Evolutionary conservation across 148 eudicot genomes (phyloP).

Genomic region (Rhododendron molle): DNA sequence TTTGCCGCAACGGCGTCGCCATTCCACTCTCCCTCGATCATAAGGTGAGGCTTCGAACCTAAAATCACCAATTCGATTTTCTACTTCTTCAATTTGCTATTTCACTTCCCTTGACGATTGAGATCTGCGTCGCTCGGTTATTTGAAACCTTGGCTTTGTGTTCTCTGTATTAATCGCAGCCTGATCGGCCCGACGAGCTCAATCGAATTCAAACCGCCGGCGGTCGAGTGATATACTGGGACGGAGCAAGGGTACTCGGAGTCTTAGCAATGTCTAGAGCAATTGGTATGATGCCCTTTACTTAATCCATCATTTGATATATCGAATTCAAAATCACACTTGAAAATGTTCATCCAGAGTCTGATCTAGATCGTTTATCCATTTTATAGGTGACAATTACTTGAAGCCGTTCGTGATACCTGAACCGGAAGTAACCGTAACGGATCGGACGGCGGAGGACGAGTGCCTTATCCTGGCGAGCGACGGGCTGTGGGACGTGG

Average conservation of each 20-base stretch:
- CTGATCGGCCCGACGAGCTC: conserved; percentile 38
- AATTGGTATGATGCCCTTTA: conserved; percentile 26
- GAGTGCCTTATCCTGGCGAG: conserved; percentile 13
- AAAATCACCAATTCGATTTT: neutral
- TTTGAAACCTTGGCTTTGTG: neutral
- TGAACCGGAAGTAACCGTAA: conserved; percentile 14
- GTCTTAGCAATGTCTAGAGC: conserved; percentile 35
- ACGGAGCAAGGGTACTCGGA: conserved; percentile 34
- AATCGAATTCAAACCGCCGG: conserved; percentile 29
- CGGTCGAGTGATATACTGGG: conserved; percentile 38
- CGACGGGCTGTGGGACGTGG: conserved; percentile 16
- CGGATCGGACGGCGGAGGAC: conserved; percentile 7
- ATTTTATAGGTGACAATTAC: neutral
- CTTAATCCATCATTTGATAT: neutral
- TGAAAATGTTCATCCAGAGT: neutral
- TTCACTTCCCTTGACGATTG: neutral
- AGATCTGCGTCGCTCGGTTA: neutral
- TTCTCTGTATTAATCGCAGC: conserved; percentile 17
- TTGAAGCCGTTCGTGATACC: conserved; percentile 10
- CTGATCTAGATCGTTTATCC: neutral
- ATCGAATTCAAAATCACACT: neutral
- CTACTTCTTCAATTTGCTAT: neutral
- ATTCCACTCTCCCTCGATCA: conserved; percentile 44
- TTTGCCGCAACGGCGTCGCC: conserved; percentile 35
- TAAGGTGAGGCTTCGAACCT: conserved; percentile 18